Conservation (phyloP, 2,329 filamentous ascomycete genomes). For the Apiospora koreana region DNA sequence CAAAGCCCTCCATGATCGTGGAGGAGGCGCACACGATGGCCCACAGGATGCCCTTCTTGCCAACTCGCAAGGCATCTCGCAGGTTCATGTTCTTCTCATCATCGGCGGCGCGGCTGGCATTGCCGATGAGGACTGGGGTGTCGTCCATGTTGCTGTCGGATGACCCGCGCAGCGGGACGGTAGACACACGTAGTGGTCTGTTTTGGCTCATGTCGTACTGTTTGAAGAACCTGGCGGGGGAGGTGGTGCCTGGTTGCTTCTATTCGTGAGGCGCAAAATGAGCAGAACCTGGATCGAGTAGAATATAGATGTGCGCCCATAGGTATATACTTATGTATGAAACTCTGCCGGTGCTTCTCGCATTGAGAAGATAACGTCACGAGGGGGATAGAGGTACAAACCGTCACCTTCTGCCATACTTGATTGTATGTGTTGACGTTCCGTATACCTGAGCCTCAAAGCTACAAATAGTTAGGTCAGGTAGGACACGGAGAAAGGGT, state of each 20-base stretch:
- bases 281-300: slow-evolving; percentile 62
- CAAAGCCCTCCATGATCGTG: slow-evolving; percentile 30
- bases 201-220: slow-evolving; percentile 51
- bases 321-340: neutral
- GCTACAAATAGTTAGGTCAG: neutral
- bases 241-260: neutral
- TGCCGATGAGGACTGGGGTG: neutral
- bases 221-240: slow-evolving; percentile 25
- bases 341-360: no score
- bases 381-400: neutral
- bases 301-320: neutral
- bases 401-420: neutral
- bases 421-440: neutral
- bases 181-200: slow-evolving; percentile 63
- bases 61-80: slow-evolving; percentile 10
- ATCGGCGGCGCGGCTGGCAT: slow-evolving; percentile 11
- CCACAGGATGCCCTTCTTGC: slow-evolving; percentile 23
- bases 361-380: neutral
- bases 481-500: neutral
- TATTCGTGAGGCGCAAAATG: slow-evolving; percentile 47
- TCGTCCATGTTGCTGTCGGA: slow-evolving; percentile 22
- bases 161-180: slow-evolving; percentile 55
- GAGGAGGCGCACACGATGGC: slow-evolving; percentile 23
- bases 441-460: neutral
- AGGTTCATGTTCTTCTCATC: slow-evolving; percentile 17